phyloP scores from a whole-genome alignment of 352 stramenopile species.

The Achlya hypogyna region DNA sequence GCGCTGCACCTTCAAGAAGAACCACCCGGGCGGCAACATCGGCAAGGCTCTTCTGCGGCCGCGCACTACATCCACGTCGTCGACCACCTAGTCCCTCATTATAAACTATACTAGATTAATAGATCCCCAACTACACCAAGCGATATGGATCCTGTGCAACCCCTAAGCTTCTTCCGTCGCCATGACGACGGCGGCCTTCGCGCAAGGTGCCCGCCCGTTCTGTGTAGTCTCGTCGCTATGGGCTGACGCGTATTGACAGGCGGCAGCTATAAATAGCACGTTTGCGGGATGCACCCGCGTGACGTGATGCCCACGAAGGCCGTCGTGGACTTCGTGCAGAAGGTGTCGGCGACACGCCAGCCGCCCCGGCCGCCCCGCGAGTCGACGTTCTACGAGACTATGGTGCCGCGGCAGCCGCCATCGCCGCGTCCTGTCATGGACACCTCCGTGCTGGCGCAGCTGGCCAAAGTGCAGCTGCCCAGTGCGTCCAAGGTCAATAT shows the following conservation, averaged over 20 bases:
- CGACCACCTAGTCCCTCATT: background rate
- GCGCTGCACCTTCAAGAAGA: slow-evolving; percentile 31
- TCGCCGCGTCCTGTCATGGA: background rate
- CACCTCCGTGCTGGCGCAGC: background rate
- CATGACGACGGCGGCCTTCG: no score
- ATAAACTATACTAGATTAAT: background rate
- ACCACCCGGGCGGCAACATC: slow-evolving; percentile 66
- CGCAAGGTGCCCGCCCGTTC: no score
- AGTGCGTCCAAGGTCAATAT: background rate
- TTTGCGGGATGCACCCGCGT: no score
- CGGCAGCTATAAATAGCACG: no score
- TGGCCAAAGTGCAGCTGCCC: background rate
- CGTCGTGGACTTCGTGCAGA: slow-evolving; percentile 16
- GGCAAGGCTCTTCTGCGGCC: slow-evolving; percentile 22
- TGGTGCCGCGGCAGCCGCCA: slow-evolving; percentile 7
- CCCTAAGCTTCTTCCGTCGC: no score
- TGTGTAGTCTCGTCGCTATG: no score
- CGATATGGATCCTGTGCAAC: no score
- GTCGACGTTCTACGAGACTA: background rate
- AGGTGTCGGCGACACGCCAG: background rate
- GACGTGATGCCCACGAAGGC: background rate
- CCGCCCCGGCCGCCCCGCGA: background rate
- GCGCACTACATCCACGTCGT: background rate
- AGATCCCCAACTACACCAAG: background rate
- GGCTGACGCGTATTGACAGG: no score